These are phyloP conservation scores for Nematodospora anomalae DNA, from an alignment of 1,139 yeast species.

Conservation along the genomic window DNA sequence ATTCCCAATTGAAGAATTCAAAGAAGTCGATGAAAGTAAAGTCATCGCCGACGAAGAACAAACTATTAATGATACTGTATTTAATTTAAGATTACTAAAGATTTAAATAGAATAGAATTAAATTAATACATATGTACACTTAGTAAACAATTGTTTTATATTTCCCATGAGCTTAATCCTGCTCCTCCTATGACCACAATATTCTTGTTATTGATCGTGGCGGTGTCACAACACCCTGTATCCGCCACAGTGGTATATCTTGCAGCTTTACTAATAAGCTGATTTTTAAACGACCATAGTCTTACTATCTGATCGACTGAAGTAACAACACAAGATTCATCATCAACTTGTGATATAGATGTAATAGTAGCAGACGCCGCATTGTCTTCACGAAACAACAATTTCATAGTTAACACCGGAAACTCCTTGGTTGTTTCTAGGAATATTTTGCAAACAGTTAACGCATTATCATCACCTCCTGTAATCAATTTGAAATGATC, in stretches of 20 bases:
- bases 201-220: slow-evolving; percentile 22
- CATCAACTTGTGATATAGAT: slow-evolving; percentile 42
- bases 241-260: slow-evolving; percentile 84
- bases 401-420: slow-evolving; percentile 4
- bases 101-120: slow-evolving; percentile 29
- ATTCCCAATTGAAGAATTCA: slow-evolving; percentile 50
- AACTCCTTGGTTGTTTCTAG: slow-evolving; percentile 15
- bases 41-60: slow-evolving; percentile 90
- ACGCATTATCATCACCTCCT: slow-evolving; percentile 92
- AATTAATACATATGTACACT: slow-evolving; percentile 7
- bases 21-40: slow-evolving; percentile 34
- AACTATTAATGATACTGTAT: slow-evolving; percentile 78
- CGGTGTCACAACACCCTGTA: slow-evolving; percentile 67
- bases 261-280: slow-evolving; percentile 39
- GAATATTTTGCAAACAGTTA: slow-evolving; percentile 46
- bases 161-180: slow-evolving; percentile 59
- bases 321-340: slow-evolving; percentile 40
- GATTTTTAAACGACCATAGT: slow-evolving; percentile 51
- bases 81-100: slow-evolving; percentile 76
- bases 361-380: slow-evolving; percentile 93
- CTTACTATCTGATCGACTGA: slow-evolving; percentile 81
- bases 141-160: slow-evolving; percentile 3
- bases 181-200: slow-evolving; percentile 66
- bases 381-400: slow-evolving; percentile 35
- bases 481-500: slow-evolving; percentile 47